Evolutionary conservation across 495 filamentous ascomycete species (phyloP), one percentile per base, ranked within the genome.

Genomic region (Sabuloglossum arenarium): DNA sequence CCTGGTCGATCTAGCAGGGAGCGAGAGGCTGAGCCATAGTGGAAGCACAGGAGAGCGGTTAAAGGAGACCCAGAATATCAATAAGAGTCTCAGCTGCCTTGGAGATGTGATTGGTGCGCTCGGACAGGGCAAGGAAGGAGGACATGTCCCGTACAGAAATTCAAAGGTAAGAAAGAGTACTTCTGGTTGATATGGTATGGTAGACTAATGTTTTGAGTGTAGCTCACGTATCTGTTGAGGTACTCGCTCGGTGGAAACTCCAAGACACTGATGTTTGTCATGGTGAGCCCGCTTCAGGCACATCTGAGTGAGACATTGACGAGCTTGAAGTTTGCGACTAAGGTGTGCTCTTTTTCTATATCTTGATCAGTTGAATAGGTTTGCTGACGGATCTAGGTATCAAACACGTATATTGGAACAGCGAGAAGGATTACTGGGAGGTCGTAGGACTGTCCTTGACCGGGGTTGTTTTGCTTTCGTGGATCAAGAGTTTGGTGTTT

Each of bases 231-330:
- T 59, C 78, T 99, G 28, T 77, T 99, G 24, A 86, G 96, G 78
- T 94, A 88, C 59, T 94, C 88, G 1, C 76, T 99, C 0, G 88
- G 91, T 16, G 93, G 93, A 32, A 95, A 95, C 64, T 87, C 84
- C 56, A 93, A 95, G 70, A 97, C 93, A 3, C 84, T 99, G 59
- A 99, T 97, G 91, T 94, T 99, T 62, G 87, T 97, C 67, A 97
- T 96, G 87, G 83, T 93, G 59, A 89, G 84, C 65, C 91, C 91
- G 29, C 70, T 97, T 53, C 82, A 93, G 73, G 86, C 83, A 3
- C 93, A 97, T 71, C 71, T 96, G 55, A 80, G 78, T 55, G 93
- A 99, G 73, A 96, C 88, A 14, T 77, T 96, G 68, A 93, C 90
- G 28, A 94, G 87, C 69, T 75, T 99, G 65, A 84, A 93, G 64